phyloP scores from a whole-genome alignment of 2,329 filamentous ascomycete species.

The Paraphaeosphaeria minitans region DNA sequence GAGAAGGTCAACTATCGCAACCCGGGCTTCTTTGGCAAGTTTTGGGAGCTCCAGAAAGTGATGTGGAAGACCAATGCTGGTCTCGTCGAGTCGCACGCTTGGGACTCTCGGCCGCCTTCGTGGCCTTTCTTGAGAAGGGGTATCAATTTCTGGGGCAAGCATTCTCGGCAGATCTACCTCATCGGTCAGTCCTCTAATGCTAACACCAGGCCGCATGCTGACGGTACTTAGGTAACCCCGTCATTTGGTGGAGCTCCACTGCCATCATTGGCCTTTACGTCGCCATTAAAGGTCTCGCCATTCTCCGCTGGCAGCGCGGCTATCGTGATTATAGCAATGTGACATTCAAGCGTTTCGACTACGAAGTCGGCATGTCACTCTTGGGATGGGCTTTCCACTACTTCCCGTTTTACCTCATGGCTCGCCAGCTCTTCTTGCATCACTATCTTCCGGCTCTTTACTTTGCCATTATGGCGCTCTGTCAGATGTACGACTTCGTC shows the following conservation, averaged over 20 bases:
- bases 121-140: conserved; percentile 92
- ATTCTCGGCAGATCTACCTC: conserved; percentile 78
- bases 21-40: conserved; percentile 96
- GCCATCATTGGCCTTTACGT: conserved; percentile 76
- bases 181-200: conserved; percentile 69
- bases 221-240: conserved; percentile 51
- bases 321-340: conserved; percentile 82
- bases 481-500: conserved; percentile 85
- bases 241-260: conserved; percentile 93
- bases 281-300: conserved; percentile 82
- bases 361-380: conserved; percentile 88
- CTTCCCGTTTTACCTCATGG: conserved; percentile 98
- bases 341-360: conserved; percentile 95
- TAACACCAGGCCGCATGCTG: neutral
- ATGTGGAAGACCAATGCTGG: conserved; percentile 99
- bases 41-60: conserved; percentile 94
- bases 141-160: conserved; percentile 98
- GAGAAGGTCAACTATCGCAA: conserved; percentile 97
- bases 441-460: conserved; percentile 98
- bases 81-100: conserved; percentile 93
- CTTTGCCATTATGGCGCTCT: conserved; percentile 88
- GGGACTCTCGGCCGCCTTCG: conserved; percentile 92
- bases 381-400: conserved; percentile 98
- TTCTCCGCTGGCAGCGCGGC: conserved; percentile 93
- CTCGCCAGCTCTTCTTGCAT: conserved; percentile 95